Conservation (phyloP, 1,139 yeast species). For the Kodamaea sp. region DNA sequence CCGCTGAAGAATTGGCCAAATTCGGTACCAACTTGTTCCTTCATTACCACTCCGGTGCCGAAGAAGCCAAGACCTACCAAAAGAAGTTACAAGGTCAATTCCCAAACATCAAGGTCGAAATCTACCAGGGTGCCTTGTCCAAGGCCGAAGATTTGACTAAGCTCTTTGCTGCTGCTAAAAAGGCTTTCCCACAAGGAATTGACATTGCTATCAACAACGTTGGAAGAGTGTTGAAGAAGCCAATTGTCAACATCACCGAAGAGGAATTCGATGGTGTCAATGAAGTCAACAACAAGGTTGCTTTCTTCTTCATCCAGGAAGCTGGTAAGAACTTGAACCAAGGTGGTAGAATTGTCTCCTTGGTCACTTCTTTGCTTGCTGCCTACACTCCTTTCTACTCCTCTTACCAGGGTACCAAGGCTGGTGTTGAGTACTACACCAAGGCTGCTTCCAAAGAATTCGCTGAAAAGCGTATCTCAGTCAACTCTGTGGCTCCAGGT, state of each 20-base stretch:
- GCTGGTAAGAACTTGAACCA: conserved; percentile 53
- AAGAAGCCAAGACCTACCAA: conserved; percentile 42
- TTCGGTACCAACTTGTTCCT: conserved; percentile 57
- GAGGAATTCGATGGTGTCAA: conserved; percentile 58
- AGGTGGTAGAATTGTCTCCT: conserved; percentile 54
- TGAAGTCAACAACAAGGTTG: conserved; percentile 55
- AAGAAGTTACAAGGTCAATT: conserved; percentile 29
- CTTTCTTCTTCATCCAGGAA: conserved; percentile 61
- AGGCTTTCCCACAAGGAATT: conserved; percentile 47
- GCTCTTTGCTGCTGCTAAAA: conserved; percentile 48
- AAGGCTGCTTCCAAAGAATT: conserved; percentile 63
- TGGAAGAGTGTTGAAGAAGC: conserved; percentile 67
- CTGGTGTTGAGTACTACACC: conserved; percentile 59
- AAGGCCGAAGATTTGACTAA: conserved; percentile 41
- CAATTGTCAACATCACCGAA: conserved; percentile 49
- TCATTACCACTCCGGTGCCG: conserved; percentile 51
- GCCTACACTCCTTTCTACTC: conserved; percentile 63
- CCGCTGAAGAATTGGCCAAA: conserved; percentile 58
- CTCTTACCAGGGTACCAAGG: conserved; percentile 61
- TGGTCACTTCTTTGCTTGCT: conserved; percentile 66
- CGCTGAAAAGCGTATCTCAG: conserved; percentile 48
- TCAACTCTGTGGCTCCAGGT: conserved; percentile 66
- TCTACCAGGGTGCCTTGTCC: conserved; percentile 48
- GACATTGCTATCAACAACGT: conserved; percentile 69
- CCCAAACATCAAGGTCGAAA: conserved; percentile 41